Evolutionary conservation across 768 basidiomycete genomes (phyloP), one percentile per base, ranked within the genome.

Genomic region (Symmetrospora coprosmae): DNA sequence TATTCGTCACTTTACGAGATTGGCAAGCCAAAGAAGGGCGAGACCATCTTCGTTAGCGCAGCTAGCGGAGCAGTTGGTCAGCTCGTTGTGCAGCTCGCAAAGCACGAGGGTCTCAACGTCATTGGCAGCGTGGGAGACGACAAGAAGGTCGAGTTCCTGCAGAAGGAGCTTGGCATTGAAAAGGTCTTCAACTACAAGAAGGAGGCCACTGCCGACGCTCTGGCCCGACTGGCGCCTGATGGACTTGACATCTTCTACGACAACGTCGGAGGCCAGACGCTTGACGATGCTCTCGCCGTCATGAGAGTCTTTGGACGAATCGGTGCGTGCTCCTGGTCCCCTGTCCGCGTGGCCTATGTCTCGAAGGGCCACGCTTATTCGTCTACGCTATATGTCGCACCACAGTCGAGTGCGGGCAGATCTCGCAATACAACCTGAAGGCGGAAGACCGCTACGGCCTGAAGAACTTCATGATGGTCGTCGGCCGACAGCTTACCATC

Each of bases 161-260:
- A 76, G 48, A 75, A 70, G 28, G 60, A 76, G 2, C 65, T 83
- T n/a, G 84, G 83, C 0, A 79, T 80, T 0, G 83, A 86, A 65
- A 77, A 82, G 5, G 80, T 76, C 0, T 85, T 84, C 74, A 84
- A 86, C 70, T 85, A 73, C 70, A 73, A 86, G 75, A 84, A 77
- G 0, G 74, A 74, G 0, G 73, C 74, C 46, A 80, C 78, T 0
- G 66, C 66, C 0, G 78, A 81, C 11, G 73, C 82, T 2, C 72
- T 87, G 37, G 67, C 69, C 62, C 76, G 75, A 60, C 76, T 84
- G 64, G 82, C 55, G 30, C 55, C 55, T 8, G 25, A 34, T 23
- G 55, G 55, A 4, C 43, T 58, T 23, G 55, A 58, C 21, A 43
- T 58, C 41, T 58, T 45, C 41, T 58, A 58, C 41, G 55, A 58